These are phyloP conservation scores for Leishmania aethiopica DNA, from an alignment of 208 protist species.

Conservation along the genomic window DNA sequence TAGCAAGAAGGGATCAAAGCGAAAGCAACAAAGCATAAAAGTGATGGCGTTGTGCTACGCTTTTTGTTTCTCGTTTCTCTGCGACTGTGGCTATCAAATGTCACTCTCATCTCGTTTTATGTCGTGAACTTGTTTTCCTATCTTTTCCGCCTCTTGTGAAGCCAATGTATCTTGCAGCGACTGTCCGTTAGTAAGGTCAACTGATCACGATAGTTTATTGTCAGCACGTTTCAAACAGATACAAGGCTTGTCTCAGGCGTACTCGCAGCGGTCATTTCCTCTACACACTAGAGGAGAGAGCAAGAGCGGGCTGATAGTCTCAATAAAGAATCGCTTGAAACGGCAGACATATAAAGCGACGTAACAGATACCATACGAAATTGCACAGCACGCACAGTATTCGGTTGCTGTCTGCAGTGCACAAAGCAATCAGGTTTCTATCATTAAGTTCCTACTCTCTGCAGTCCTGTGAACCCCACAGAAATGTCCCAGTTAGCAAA, in stretches of 20 bases:
- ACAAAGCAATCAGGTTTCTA: too few species aligned
- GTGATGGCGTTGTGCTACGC: too few species aligned
- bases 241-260: not conserved
- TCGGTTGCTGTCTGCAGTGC: too few species aligned
- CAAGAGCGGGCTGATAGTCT: not conserved
- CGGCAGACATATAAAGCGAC: too few species aligned
- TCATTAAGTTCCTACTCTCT: too few species aligned
- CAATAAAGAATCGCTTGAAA: not conserved
- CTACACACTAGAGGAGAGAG: not conserved
- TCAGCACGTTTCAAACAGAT: not conserved
- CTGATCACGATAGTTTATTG: not conserved
- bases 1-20: too few species aligned
- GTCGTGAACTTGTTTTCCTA: rapidly evolving
- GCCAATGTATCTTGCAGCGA: not conserved
- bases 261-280: not conserved
- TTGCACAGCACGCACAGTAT: too few species aligned
- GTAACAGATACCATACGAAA: too few species aligned
- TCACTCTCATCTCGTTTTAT: not conserved
- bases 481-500: too few species aligned
- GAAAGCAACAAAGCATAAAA: too few species aligned
- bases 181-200: not conserved
- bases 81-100: not conserved
- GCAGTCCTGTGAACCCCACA: too few species aligned
- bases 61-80: too few species aligned
- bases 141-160: not conserved